Evolutionary conservation across 345 rosid genomes (phyloP).

Genomic region (Garcia nutans): DNA sequence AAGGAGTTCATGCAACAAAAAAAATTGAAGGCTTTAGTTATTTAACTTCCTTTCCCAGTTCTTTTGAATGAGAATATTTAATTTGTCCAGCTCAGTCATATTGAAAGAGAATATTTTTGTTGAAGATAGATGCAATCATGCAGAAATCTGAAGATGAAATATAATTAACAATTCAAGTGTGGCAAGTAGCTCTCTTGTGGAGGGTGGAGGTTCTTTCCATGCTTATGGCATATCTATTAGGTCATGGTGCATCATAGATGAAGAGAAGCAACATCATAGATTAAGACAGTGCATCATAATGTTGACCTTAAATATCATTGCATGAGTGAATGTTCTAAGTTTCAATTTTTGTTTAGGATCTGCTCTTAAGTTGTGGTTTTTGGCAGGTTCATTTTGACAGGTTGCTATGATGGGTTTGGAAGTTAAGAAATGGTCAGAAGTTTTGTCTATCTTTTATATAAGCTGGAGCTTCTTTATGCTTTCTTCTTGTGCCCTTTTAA

Average conservation of each 20-base stretch:
- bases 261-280: no score
- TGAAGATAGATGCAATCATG: not conserved
- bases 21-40: not conserved
- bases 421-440: constrained; percentile 38
- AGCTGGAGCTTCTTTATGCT: not conserved
- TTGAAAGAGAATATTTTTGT: not conserved
- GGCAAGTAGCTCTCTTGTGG: not conserved
- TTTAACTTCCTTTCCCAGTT: not conserved
- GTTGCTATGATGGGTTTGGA: constrained; percentile 82
- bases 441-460: not conserved
- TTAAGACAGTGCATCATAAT: not conserved
- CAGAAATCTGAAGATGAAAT: not conserved
- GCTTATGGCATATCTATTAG: not conserved
- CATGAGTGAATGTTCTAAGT: not conserved
- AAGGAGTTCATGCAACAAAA: no score
- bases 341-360: not conserved
- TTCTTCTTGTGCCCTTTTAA: not conserved
- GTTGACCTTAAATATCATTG: not conserved
- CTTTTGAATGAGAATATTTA: not conserved
- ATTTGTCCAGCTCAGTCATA: not conserved
- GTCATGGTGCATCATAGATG: not conserved
- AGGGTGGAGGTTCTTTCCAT: not conserved
- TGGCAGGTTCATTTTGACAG: constrained; percentile 86
- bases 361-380: constrained; percentile 25
- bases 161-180: not conserved